phyloP scores from a whole-genome alignment of 345 rosid species.

The Citrus trifoliata region DNA sequence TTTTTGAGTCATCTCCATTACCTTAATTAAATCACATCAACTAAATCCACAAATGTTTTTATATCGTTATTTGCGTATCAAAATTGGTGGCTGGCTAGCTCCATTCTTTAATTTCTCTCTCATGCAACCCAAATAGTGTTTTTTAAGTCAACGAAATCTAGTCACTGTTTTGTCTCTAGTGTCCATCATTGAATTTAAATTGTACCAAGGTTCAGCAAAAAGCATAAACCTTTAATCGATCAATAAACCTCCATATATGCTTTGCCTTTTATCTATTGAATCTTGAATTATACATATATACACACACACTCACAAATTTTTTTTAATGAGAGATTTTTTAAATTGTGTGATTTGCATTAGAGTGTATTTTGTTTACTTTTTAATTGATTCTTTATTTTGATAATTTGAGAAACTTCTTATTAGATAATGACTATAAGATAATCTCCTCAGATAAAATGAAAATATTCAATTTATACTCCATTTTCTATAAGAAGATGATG shows the following conservation, averaged over 20 bases:
- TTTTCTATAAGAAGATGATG: no score
- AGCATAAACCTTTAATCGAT: neutral
- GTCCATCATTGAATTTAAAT: neutral
- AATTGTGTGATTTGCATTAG: no score
- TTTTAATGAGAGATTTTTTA: no score
- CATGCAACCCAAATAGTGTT: neutral
- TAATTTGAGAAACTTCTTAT: no score
- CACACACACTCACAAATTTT: no score
- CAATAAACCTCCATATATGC: neutral
- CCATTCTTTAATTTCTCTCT: neutral
- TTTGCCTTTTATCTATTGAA: neutral
- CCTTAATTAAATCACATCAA: constrained; percentile 1
- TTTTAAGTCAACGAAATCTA: neutral
- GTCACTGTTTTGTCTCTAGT: constrained; percentile 8
- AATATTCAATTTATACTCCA: no score
- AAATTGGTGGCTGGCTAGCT: neutral
- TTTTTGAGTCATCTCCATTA: constrained; percentile 27
- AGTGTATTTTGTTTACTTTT: no score
- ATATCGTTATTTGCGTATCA: neutral
- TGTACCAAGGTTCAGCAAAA: constrained; percentile 2
- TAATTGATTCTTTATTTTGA: no score
- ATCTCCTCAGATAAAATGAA: no score
- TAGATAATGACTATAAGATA: no score
- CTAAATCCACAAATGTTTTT: neutral
- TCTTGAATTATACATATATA: neutral